Evolutionary conservation across 2,329 filamentous ascomycete genomes (phyloP), one percentile per base, ranked within the genome.

Genomic region (Diaporthe citriasiana): DNA sequence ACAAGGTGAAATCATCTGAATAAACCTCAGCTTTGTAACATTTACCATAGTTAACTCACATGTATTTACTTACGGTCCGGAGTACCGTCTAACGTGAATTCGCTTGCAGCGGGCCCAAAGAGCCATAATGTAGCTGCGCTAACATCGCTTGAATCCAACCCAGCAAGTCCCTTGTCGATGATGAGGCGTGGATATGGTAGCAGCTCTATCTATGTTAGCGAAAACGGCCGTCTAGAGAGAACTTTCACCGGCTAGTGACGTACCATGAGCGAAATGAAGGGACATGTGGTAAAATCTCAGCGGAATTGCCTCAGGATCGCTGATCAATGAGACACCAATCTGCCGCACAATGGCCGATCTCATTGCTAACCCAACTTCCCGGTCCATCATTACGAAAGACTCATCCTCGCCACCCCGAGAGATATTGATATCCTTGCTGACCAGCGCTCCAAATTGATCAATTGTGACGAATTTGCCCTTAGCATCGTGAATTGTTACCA

Each of bases 181-280:
- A 63, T 63, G 1, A 63, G 27, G n/a, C 40, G 40, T 47, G 59
- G 59, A 17, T 47, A 47, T 33, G 59, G 40, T 8, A 47, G 17
- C 15, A n/a, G 19, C 4, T 63, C 59, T 63, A 19, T 17, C 17
- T 13, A 27, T 53, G 13, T 53, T 27, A 53, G 42, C 42, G 33
- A 17, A 53, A 25, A 17, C 17, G 1, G 10, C n/a, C n/a, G 12
- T 45, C 17, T 17, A 8, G 30, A 22, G 22, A 19, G 6, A 0
- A 35, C 1, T 30, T 42, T 19, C 7, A 3, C 25, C 15, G 10
- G 30, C 4, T n/a, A 0, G 6, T 30, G 8, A 17, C 25, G 15
- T 45, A 63, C 57, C 25, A 25, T 63, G 57, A 17, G 57, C 17
- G 42, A 63, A 63, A 25, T 63, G n/a, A 7, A 45, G 40, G 22